Percentiles rank a stretch among this genome's conserved stretches.
Conservation (phyloP, 768 basidiomycete species). For the Lactifluus echinatus region DNA sequence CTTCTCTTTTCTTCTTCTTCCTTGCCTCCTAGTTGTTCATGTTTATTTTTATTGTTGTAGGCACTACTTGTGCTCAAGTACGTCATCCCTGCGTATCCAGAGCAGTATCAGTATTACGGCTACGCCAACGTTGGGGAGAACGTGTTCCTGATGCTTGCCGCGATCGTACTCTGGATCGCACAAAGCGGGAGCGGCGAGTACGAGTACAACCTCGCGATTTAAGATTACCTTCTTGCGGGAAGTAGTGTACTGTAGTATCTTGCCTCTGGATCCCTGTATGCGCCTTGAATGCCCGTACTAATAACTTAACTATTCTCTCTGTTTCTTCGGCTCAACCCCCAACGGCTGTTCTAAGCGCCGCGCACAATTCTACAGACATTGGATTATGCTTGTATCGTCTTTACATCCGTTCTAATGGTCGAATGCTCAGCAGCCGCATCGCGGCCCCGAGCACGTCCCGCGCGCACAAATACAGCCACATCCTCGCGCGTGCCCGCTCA, state of each 20-base stretch:
- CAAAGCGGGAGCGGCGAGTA: slow-evolving; percentile 83
- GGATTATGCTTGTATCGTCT: not conserved
- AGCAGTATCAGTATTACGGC: slow-evolving; percentile 83
- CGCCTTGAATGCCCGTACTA: not conserved
- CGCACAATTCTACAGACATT: too few species aligned
- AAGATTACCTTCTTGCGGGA: not conserved
- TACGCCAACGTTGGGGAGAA: slow-evolving; percentile 96
- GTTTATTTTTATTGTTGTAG: slow-evolving; percentile 33
- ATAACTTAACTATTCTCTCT: not conserved
- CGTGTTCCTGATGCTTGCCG: slow-evolving; percentile 73
- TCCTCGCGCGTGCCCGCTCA: slow-evolving; percentile 70
- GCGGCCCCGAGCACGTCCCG: slow-evolving; percentile 83
- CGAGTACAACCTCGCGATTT: slow-evolving; percentile 70
- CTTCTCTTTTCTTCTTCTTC: slow-evolving; percentile 21
- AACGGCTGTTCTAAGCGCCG: not conserved
- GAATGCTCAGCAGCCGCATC: slow-evolving; percentile 81
- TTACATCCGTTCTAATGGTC: slow-evolving; percentile 91
- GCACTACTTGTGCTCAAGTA: slow-evolving; percentile 89
- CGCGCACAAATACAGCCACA: slow-evolving; percentile 86
- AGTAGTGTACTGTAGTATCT: not conserved
- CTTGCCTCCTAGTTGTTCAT: not conserved
- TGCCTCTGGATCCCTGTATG: not conserved
- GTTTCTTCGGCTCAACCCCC: not conserved
- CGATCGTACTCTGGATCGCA: slow-evolving; percentile 85
- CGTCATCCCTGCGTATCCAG: slow-evolving; percentile 57